phyloP scores from a whole-genome alignment of 768 basidiomycete genomes.

The Clavaria fumosa region DNA sequence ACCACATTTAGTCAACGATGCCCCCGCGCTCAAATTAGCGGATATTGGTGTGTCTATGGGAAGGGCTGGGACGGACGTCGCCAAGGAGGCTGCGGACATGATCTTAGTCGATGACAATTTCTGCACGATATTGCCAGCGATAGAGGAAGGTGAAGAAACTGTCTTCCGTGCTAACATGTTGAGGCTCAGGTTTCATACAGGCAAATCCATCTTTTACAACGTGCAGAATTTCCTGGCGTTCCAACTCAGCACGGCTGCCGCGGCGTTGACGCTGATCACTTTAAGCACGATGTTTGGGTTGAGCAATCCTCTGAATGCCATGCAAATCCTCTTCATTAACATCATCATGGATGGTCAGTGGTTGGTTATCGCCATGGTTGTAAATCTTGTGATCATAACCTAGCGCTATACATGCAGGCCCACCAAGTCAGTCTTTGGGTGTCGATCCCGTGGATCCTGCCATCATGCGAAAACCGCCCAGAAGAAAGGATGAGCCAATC shows the following conservation, averaged over 20 bases:
- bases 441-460: conserved; percentile 92
- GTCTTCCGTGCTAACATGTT: conserved; percentile 1
- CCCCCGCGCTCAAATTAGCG: conserved; percentile 93
- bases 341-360: conserved; percentile 89
- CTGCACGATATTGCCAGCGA: conserved; percentile 82
- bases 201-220: conserved; percentile 97
- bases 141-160: conserved; percentile 69
- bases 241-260: conserved; percentile 95
- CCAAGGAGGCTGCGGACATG: conserved; percentile 94
- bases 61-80: conserved; percentile 95
- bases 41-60: conserved; percentile 98
- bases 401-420: conserved; percentile 34
- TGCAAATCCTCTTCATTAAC: conserved; percentile 99
- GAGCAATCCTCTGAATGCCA: conserved; percentile 87
- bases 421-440: conserved; percentile 88
- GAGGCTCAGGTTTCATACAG: conserved; percentile 21
- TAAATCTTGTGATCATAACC: conserved; percentile 1
- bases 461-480: conserved; percentile 86
- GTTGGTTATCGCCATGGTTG: background rate
- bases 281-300: conserved; percentile 82
- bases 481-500: conserved; percentile 82
- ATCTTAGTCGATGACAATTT: conserved; percentile 98
- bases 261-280: conserved; percentile 89
- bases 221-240: conserved; percentile 97
- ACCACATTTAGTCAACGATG: conserved; percentile 62